A percentile compares a stretch with the other conserved stretches of the same genome.
phyloP scores from a whole-genome alignment of 306 rosid genomes.

The Trifolium pratense region DNA sequence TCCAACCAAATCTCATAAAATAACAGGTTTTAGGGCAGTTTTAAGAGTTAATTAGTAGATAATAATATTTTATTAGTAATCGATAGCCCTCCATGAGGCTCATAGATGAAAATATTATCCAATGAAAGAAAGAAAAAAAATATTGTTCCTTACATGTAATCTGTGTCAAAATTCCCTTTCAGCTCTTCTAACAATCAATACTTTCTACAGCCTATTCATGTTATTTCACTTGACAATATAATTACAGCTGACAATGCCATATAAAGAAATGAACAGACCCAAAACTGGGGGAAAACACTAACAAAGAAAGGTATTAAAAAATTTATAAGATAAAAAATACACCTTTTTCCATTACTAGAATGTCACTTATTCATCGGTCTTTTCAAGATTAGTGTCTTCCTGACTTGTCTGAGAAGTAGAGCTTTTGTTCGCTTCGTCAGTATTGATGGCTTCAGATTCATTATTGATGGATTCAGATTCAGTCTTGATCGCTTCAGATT shows the following conservation, averaged over 20 bases:
- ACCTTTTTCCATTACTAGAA: conserved; percentile 28
- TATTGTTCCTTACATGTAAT: conserved; percentile 20
- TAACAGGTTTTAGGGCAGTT: too few relatives aligned
- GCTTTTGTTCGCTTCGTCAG: conserved; percentile 49
- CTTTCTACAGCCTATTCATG: conserved; percentile 32
- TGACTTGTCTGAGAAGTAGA: conserved; percentile 47
- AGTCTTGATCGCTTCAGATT: conserved; percentile 35
- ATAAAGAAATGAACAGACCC: conserved; percentile 27
- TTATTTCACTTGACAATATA: conserved; percentile 17
- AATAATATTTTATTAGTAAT: not conserved
- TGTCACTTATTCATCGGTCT: conserved; percentile 38
- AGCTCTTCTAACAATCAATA: conserved; percentile 15
- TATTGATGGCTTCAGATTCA: conserved; percentile 45
- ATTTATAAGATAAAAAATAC: not conserved
- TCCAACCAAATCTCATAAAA: too few relatives aligned
- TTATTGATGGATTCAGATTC: conserved; percentile 40
- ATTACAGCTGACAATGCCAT: conserved; percentile 33
- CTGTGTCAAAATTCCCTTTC: conserved; percentile 39
- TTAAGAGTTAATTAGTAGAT: too few relatives aligned
- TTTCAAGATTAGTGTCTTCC: conserved; percentile 47
- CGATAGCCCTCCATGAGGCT: not conserved
- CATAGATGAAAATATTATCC: not conserved
- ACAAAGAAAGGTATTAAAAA: not conserved
- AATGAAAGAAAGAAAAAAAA: not conserved
- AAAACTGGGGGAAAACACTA: conserved; percentile 1